phyloP scores from a whole-genome alignment of 1,284 basidiomycete genomes.

The Ustilago xerochloae region DNA sequence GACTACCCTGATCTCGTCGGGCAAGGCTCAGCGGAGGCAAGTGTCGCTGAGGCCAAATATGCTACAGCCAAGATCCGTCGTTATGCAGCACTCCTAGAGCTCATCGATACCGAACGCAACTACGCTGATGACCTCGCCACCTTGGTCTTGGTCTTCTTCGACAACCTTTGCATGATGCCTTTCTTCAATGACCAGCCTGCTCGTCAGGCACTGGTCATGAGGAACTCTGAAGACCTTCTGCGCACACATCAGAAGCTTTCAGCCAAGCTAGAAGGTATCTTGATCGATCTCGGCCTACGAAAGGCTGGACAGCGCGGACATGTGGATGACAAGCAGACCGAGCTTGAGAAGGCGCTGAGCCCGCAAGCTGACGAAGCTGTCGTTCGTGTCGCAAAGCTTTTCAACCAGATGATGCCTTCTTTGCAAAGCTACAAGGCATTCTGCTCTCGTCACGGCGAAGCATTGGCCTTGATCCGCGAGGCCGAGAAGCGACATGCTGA shows the following conservation, averaged over 20 bases:
- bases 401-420: slow-evolving; percentile 50
- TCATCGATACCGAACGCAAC: slow-evolving; percentile 64
- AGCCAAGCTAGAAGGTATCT: slow-evolving; percentile 49
- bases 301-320: slow-evolving; percentile 14
- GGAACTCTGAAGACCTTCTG: slow-evolving; percentile 60
- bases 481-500: slow-evolving; percentile 62
- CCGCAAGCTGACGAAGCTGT: slow-evolving; percentile 53
- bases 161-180: slow-evolving; percentile 58
- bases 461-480: slow-evolving; percentile 60
- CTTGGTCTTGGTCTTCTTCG: slow-evolving; percentile 64
- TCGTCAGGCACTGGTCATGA: slow-evolving; percentile 55
- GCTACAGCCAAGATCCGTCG: slow-evolving; percentile 43
- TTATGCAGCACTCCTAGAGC: slow-evolving; percentile 61
- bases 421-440: slow-evolving; percentile 60
- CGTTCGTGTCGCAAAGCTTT: slow-evolving; percentile 38
- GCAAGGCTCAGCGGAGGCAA: slow-evolving; percentile 10
- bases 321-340: slow-evolving; percentile 26
- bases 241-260: slow-evolving; percentile 57
- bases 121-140: slow-evolving; percentile 64
- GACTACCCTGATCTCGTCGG: slow-evolving; percentile 12
- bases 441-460: slow-evolving; percentile 65
- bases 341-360: slow-evolving; percentile 46
- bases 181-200: slow-evolving; percentile 60
- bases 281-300: slow-evolving; percentile 49
- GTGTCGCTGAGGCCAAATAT: slow-evolving; percentile 22